A percentile compares a stretch with the other conserved stretches of the same genome.
Conservation (phyloP, 2,329 filamentous ascomycete genomes). For the Botrytis byssoidea region DNA sequence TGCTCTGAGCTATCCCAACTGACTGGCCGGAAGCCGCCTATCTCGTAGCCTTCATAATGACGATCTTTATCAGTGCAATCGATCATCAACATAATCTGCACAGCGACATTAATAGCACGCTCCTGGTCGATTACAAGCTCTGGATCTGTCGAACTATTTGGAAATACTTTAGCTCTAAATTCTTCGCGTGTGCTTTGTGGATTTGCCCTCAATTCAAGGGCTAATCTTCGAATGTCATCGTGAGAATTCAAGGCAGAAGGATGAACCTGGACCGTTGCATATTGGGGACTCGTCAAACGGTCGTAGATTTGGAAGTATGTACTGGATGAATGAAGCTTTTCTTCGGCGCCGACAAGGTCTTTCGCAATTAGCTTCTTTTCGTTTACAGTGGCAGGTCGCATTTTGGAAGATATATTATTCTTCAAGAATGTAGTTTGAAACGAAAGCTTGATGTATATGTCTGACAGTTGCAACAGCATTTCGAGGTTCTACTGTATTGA, state of each 20-base stretch:
- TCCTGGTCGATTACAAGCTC: not conserved
- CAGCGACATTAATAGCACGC: not conserved
- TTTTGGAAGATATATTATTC: fast-evolving
- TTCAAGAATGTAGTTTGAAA: not conserved
- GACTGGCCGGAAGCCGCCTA: not conserved
- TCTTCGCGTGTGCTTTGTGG: not conserved
- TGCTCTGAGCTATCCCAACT: not conserved
- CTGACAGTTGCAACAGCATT: not conserved
- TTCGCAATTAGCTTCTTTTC: not conserved
- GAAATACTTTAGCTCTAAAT: not conserved
- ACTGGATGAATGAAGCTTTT: not conserved
- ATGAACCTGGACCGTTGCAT: not conserved
- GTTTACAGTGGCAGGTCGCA: not conserved
- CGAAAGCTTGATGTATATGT: not conserved
- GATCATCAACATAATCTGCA: not conserved
- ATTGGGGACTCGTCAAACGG: not conserved
- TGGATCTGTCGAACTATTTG: not conserved
- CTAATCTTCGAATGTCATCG: not conserved
- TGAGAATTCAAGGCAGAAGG: not conserved
- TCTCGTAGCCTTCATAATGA: not conserved
- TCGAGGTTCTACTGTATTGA: too few species aligned
- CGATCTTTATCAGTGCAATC: not conserved
- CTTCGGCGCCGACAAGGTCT: not conserved
- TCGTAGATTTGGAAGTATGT: not conserved
- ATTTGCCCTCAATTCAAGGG: not conserved